These are phyloP conservation scores for Quercus dentata DNA, from an alignment of 306 rosid species.

Conservation along the genomic window DNA sequence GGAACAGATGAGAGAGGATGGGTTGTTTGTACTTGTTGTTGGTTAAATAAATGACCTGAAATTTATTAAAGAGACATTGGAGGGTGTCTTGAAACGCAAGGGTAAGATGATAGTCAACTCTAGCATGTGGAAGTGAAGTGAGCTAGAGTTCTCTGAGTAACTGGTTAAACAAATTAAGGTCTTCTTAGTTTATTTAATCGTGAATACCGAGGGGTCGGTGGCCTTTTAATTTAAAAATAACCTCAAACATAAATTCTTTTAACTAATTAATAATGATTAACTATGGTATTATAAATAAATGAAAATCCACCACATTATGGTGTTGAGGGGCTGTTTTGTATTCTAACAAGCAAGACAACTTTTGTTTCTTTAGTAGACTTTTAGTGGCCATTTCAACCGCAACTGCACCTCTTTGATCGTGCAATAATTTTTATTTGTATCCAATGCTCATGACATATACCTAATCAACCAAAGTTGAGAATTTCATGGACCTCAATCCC, in stretches of 20 bases:
- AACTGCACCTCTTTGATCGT: too few relatives aligned
- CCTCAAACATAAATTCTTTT: constrained; percentile 13
- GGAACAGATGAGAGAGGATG: background rate
- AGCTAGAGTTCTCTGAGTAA: constrained; percentile 20
- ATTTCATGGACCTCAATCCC: too few relatives aligned
- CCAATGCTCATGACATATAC: too few relatives aligned
- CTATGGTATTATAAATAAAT: background rate
- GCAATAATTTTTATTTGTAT: too few relatives aligned
- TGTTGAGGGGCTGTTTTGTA: too few relatives aligned
- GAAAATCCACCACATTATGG: too few relatives aligned
- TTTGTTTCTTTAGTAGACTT: too few relatives aligned
- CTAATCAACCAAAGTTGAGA: too few relatives aligned
- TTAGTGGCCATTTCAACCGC: too few relatives aligned
- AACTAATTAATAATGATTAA: background rate
- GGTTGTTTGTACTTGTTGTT: background rate
- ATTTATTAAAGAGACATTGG: background rate
- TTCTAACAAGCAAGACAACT: too few relatives aligned
- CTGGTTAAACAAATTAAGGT: background rate
- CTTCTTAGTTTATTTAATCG: constrained; percentile 22
- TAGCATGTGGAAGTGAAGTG: constrained; percentile 42
- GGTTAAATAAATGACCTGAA: background rate
- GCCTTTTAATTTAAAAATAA: constrained; percentile 13
- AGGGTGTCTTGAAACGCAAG: constrained; percentile 5
- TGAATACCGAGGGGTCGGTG: constrained; percentile 42
- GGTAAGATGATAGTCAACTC: constrained; percentile 51